These are phyloP conservation scores for Paspalum notatum DNA, from an alignment of 176 grass and related monocot genomes.

Conservation along the genomic window DNA sequence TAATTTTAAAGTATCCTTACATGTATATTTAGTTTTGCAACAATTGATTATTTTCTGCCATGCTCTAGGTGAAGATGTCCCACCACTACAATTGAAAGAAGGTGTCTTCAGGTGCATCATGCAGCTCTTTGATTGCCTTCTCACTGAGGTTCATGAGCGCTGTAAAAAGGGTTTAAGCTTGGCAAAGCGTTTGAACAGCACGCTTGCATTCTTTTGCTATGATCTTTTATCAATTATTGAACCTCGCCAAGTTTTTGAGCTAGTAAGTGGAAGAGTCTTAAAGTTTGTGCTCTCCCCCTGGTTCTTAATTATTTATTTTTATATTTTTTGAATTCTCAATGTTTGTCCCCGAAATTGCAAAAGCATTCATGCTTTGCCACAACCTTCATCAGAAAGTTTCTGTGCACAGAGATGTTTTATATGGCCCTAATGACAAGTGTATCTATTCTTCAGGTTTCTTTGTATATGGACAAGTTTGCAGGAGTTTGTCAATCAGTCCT, in stretches of 20 bases:
- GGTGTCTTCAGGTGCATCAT: conserved; percentile 95
- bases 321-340: conserved; percentile 17
- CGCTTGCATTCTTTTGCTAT: conserved; percentile 97
- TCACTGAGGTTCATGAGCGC: conserved; percentile 98
- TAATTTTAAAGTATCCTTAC: conserved; percentile 14
- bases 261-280: conserved; percentile 63
- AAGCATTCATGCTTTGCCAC: conserved; percentile 32
- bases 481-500: conserved; percentile 97
- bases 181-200: conserved; percentile 96
- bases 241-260: conserved; percentile 98
- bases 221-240: conserved; percentile 96
- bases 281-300: not conserved
- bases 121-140: conserved; percentile 96
- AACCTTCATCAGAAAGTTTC: conserved; percentile 22
- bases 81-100: conserved; percentile 96
- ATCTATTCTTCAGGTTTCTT: conserved; percentile 70
- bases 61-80: conserved; percentile 86
- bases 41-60: conserved; percentile 41
- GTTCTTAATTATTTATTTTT: conserved; percentile 23
- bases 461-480: conserved; percentile 99
- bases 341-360: not conserved
- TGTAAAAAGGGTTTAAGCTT: conserved; percentile 98
- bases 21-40: conserved; percentile 27
- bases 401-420: conserved; percentile 21
- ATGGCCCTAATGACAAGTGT: conserved; percentile 22